phyloP scores from a whole-genome alignment of 257 asterid genomes.

The Cinchona pubescens region DNA sequence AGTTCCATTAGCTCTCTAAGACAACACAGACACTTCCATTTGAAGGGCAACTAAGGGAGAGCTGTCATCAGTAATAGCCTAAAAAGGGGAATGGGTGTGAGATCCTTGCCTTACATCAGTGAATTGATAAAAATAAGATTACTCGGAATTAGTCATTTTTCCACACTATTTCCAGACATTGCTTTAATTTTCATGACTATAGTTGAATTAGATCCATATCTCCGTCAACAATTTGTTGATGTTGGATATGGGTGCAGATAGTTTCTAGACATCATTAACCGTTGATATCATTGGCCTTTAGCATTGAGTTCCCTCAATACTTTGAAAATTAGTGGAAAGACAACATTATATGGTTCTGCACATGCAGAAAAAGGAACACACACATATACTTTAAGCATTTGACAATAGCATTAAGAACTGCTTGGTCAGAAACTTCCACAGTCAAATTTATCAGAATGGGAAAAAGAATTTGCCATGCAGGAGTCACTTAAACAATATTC shows the following conservation, averaged over 20 bases:
- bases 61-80: constrained; percentile 48
- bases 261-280: background rate
- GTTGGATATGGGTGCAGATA: background rate
- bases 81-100: constrained; percentile 5
- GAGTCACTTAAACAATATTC: too few relatives aligned
- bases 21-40: constrained; percentile 62
- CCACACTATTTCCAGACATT: background rate
- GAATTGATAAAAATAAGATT: background rate
- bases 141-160: background rate
- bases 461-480: background rate
- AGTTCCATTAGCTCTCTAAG: constrained; percentile 54
- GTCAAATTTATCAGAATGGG: background rate
- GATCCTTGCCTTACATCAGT: background rate
- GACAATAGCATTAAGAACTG: background rate
- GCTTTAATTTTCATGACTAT: background rate
- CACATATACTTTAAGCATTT: background rate
- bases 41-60: constrained; percentile 47
- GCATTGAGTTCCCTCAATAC: background rate
- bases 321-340: background rate
- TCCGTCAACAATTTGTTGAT: background rate
- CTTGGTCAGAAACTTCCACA: background rate
- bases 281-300: background rate
- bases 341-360: background rate
- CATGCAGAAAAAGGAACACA: background rate
- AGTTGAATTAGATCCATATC: background rate